Conservation (phyloP, 2,329 filamentous ascomycete species). For the Verticillium dahliae region DNA sequence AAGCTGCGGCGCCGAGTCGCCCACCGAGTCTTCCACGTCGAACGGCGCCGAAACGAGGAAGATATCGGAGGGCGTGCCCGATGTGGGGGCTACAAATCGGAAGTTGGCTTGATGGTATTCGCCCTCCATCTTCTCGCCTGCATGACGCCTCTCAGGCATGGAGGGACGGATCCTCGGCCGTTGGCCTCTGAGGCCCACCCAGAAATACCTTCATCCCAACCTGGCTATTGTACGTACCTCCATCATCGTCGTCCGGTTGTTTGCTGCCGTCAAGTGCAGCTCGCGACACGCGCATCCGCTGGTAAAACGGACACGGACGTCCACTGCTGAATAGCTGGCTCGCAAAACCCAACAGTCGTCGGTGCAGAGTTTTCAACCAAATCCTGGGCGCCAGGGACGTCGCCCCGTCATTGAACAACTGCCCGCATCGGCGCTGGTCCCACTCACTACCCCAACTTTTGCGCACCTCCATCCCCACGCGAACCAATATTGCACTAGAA, state of each 20-base stretch:
- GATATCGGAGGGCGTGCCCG: not conserved
- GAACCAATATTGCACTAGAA: too few species aligned
- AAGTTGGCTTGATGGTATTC: not conserved
- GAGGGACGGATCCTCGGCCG: not conserved
- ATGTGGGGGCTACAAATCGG: not conserved
- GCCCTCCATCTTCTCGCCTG: not conserved
- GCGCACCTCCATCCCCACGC: too few species aligned
- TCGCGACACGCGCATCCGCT: not conserved
- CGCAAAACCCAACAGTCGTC: not conserved
- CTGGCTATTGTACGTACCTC: not conserved
- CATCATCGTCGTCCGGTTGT: not conserved
- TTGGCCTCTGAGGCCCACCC: not conserved
- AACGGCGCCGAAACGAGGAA: not conserved
- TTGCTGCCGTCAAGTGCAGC: not conserved
- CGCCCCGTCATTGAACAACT: not conserved
- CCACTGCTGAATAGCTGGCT: not conserved
- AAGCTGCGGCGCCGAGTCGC: not conserved
- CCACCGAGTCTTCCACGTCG: not conserved
- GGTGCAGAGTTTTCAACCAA: not conserved
- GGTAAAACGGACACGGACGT: not conserved
- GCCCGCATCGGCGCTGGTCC: not conserved
- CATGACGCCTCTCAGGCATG: not conserved
- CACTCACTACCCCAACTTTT: too few species aligned
- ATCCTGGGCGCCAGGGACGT: not conserved
- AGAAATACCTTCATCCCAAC: not conserved